Base-by-base conservation (phyloP, 83 land plant species). In the Picea abies region DNA sequence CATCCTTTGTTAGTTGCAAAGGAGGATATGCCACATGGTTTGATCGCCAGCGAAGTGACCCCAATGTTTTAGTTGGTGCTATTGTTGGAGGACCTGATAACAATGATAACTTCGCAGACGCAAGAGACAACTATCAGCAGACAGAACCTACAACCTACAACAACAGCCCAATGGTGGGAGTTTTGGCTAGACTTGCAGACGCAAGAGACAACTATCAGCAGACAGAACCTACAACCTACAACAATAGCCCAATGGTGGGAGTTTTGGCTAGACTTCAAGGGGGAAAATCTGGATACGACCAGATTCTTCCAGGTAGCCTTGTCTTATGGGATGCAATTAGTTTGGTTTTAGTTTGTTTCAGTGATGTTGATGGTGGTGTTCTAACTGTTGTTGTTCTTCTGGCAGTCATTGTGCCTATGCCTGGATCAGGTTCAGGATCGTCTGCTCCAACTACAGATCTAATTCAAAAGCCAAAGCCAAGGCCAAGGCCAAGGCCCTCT, bases 81-180 rank as follows among this genome's bases (percentile, higher is more conserved):
- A 19, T 96, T 76, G 96, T 96, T 76, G 99, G 99, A 49, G 99
- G 99, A 0, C 99, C 98, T 12, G 99, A 95, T 86, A 88, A 90
- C 60, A 89, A 91, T 67, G 99, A 96, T 79, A 89, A 95, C 84
- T 93, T 93, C 80, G 95, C 85, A n/a, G 99, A 96, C 77, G 79
- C 79, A 60, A 87, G 99, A 76, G 90, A 93, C 78, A 93, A 95
- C 77, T 96, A 90, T 72, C 89, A 93, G 76, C 94, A 88, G 80
- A 92, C 92, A 14, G 99, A 96, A 84, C 96, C 98, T 26, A 88
- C 99, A 39, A 95, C 96, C 32, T 96, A 96, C 52, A 96, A 94
- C 88, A 96, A 93, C 81, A 95, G 94, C 22, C 97, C 97, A 17
- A 69, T 95, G 35, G 60, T 96, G 61, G 99, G 98, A 5, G 60